Evolutionary conservation across 2,329 filamentous ascomycete species (phyloP), one percentile per base, ranked within the genome.

Genomic region (Talaromyces sp.): DNA sequence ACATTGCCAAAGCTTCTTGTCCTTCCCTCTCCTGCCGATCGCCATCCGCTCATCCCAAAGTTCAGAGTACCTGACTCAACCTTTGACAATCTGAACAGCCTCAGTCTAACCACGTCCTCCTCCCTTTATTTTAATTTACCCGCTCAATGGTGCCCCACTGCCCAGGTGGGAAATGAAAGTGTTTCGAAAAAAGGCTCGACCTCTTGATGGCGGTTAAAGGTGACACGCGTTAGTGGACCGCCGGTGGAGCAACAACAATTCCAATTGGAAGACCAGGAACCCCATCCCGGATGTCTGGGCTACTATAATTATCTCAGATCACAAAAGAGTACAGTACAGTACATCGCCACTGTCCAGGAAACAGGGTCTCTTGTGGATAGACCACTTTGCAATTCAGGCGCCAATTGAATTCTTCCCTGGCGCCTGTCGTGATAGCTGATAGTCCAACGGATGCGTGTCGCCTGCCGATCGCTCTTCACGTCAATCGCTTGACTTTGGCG

Each of bases 161-260:
- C n/a, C n/a, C n/a, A n/a, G n/a, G n/a, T n/a, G 42, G 42, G 33
- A 33, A 45, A 33, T 45, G 42, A 45, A 44, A 50, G 32, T 43
- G 48, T 51, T 44, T 51, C 48, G 37, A n/a, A 27, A 45, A 27
- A 22, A 22, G 43, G 43, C 43, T 46, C 43, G 43, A 46, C 30
- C 30, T 46, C 43, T 17, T 7, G 36, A 39, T 39, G 36, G 32
- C 43, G 43, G 43, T 24, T 46, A 46, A 35, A 32, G 22, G 62
- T 68, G 67, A 70, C 69, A 69, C 69, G 68, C 67, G 66, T 70
- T 69, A 51, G 67, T 69, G 68, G 68, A 57, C 39, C 62, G 44
- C 50, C 37, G 29, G 58, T 58, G 61, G 60, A 42, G 57, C 50
- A n/a, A 8, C 7, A 4, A 14, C 14, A 19, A 42, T 54, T 57